Evolutionary conservation across 106 monocot genomes (phyloP).

Genomic region (Narthecium ossifragum): DNA sequence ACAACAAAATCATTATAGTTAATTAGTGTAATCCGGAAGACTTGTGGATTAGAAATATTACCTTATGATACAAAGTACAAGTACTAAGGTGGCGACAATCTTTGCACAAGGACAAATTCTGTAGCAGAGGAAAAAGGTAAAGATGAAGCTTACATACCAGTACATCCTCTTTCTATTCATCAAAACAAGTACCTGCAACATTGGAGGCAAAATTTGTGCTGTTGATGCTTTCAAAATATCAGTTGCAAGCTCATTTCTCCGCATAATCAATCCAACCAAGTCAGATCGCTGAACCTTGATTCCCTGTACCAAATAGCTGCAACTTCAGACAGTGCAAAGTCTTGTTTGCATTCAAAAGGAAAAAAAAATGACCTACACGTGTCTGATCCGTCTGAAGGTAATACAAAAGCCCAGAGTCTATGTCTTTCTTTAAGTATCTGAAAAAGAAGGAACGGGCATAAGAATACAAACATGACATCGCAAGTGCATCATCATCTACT

Average conservation of each 20-base stretch:
- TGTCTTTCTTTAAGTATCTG: constrained; percentile 68
- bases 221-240: constrained; percentile 70
- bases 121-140: constrained; percentile 10
- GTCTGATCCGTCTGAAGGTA: constrained; percentile 93
- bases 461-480: constrained; percentile 1
- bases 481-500: neutral
- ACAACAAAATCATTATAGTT: too few species aligned
- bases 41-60: too few species aligned
- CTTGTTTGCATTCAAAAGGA: neutral
- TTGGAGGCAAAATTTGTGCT: constrained; percentile 66
- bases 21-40: too few species aligned
- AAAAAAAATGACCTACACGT: constrained; percentile 33
- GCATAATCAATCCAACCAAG: constrained; percentile 89
- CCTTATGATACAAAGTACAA: constrained; percentile 91
- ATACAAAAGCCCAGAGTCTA: constrained; percentile 89
- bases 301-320: constrained; percentile 36
- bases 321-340: neutral
- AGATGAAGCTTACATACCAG: neutral
- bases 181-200: constrained; percentile 79
- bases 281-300: constrained; percentile 87
- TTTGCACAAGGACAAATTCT: constrained; percentile 68
- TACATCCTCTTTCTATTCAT: too few species aligned
- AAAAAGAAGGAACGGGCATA: constrained; percentile 3
- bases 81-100: constrained; percentile 77
- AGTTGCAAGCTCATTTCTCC: constrained; percentile 93